Percentiles rank a stretch among this genome's conserved stretches.
phyloP scores from a whole-genome alignment of 768 basidiomycete species.

The Russula sp. region DNA sequence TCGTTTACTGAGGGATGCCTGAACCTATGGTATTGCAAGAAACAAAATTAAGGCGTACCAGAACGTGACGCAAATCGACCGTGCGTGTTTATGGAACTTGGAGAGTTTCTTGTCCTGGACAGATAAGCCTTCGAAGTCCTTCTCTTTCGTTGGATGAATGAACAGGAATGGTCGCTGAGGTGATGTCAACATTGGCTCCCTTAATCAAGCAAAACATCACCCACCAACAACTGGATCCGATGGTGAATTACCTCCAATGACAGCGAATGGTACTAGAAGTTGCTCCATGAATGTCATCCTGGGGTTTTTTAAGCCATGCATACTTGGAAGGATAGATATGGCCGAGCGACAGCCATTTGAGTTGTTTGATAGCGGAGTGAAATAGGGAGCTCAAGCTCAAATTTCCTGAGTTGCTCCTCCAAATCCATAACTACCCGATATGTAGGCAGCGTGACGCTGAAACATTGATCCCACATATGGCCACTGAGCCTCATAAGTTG shows the following conservation, averaged over 20 bases:
- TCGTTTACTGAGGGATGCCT: conserved; percentile 19
- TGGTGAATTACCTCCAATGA: conserved; percentile 9
- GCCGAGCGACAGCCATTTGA: conserved; percentile 16
- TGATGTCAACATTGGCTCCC: background rate
- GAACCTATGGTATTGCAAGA: background rate
- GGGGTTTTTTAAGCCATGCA: background rate
- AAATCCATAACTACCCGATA: conserved; percentile 22
- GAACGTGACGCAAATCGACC: conserved; percentile 16
- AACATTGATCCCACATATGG: conserved; percentile 24
- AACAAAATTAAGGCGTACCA: background rate
- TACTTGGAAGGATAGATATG: conserved; percentile 21
- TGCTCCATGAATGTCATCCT: background rate
- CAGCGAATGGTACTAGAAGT: conserved; percentile 17
- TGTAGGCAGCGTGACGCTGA: conserved; percentile 20
- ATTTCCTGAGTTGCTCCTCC: conserved; percentile 21
- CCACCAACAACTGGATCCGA: conserved; percentile 16
- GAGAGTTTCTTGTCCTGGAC: conserved; percentile 14
- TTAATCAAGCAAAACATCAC: background rate
- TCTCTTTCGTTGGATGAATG: conserved; percentile 17
- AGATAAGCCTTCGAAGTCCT: conserved; percentile 4
- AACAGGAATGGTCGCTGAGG: conserved; percentile 20
- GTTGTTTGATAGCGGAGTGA: conserved; percentile 19
- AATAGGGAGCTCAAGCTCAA: conserved; percentile 22
- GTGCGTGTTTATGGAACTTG: conserved; percentile 15
- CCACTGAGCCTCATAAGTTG: conserved; percentile 14